These are phyloP conservation scores for Arthrobotrys musiformis DNA, from an alignment of 2,329 filamentous ascomycete genomes.

Conservation along the genomic window DNA sequence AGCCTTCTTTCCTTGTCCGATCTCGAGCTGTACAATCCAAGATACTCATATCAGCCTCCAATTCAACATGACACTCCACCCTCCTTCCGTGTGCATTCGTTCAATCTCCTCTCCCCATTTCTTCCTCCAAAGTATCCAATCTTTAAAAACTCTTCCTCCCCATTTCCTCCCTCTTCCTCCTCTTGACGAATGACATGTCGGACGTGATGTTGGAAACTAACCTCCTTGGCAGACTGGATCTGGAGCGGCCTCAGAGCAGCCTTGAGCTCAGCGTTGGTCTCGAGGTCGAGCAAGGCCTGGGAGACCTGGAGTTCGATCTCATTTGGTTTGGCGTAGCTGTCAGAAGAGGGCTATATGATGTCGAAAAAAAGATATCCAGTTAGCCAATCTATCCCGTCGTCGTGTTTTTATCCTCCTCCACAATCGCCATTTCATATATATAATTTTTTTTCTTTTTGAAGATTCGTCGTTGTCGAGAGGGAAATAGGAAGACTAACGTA, in stretches of 20 bases:
- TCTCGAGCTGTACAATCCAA: conserved; percentile 82
- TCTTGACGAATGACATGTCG: conserved; percentile 28
- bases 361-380: conserved; percentile 18
- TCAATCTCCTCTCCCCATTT: neutral
- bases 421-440: neutral
- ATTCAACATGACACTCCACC: conserved; percentile 56
- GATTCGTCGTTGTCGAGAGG: neutral
- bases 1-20: conserved; percentile 99
- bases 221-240: conserved; percentile 98
- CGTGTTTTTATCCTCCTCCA: neutral
- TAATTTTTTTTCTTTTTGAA: neutral
- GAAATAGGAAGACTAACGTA: conserved; percentile 54
- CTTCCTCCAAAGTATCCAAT: neutral
- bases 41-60: conserved; percentile 55
- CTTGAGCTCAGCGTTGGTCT: conserved; percentile 99
- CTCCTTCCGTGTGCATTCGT: neutral
- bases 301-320: conserved; percentile 98
- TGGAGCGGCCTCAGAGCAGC: conserved; percentile 94
- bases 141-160: neutral
- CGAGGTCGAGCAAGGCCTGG: conserved; percentile 96
- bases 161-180: neutral
- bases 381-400: conserved; percentile 36
- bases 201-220: conserved; percentile 68
- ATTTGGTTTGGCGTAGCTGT: conserved; percentile 92
- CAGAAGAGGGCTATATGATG: conserved; percentile 61